A percentile compares a stretch with the other conserved stretches of the same genome.
phyloP scores from a whole-genome alignment of 2,329 filamentous ascomycete species.

The Aspergillus pseudotamarii region DNA sequence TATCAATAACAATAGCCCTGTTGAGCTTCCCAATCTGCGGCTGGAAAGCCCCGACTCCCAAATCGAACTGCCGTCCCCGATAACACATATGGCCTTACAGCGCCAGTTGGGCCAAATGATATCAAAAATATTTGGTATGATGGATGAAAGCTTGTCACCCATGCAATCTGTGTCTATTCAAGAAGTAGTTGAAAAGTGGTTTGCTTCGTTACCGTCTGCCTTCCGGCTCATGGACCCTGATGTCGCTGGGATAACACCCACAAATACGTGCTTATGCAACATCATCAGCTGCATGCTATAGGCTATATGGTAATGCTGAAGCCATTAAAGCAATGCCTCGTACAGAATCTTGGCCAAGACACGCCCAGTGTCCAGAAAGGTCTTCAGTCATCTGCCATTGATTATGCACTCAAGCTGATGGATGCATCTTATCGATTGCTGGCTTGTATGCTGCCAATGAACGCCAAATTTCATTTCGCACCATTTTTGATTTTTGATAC shows the following conservation, averaged over 20 bases:
- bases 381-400: slow-evolving; percentile 48
- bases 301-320: slow-evolving; percentile 51
- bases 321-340: slow-evolving; percentile 52
- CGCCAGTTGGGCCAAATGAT: slow-evolving; percentile 40
- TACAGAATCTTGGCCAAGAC: slow-evolving; percentile 31
- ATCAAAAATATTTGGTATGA: slow-evolving; percentile 21
- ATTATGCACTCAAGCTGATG: slow-evolving; percentile 50
- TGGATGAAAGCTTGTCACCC: slow-evolving; percentile 14
- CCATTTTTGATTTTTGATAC: slow-evolving; percentile 57
- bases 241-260: slow-evolving; percentile 44
- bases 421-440: slow-evolving; percentile 46
- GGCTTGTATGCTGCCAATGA: slow-evolving; percentile 43
- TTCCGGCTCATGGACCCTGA: slow-evolving; percentile 48
- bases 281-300: slow-evolving; percentile 50
- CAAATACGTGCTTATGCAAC: slow-evolving; percentile 51
- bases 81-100: slow-evolving; percentile 48
- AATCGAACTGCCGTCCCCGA: slow-evolving; percentile 46
- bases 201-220: slow-evolving; percentile 46
- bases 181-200: slow-evolving; percentile 46
- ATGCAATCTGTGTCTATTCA: slow-evolving; percentile 32
- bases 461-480: slow-evolving; percentile 54
- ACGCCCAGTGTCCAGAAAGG: slow-evolving; percentile 37
- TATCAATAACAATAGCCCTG: slow-evolving; percentile 45
- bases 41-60: slow-evolving; percentile 34
- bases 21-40: slow-evolving; percentile 45